Conservation (phyloP, 2,329 filamentous ascomycete genomes). For the Juglanconis sp. region DNA sequence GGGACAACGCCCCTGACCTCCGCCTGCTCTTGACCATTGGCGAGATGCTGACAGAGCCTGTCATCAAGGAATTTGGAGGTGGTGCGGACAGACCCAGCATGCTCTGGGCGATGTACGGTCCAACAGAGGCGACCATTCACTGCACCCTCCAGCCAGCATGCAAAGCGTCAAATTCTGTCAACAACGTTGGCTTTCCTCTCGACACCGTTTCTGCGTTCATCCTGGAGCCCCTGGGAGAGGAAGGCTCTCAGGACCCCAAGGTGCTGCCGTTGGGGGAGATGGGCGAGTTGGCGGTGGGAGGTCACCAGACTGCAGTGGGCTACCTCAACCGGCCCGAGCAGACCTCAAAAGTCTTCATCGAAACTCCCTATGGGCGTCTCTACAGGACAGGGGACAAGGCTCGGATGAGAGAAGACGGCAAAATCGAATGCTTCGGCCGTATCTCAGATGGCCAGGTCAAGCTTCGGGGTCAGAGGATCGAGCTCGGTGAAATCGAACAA, state of each 20-base stretch:
- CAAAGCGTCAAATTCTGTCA: conserved; percentile 50
- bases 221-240: conserved; percentile 45
- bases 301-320: conserved; percentile 71
- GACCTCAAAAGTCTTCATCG: conserved; percentile 68
- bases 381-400: conserved; percentile 88
- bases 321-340: conserved; percentile 81
- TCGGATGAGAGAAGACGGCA: conserved; percentile 61
- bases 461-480: conserved; percentile 77
- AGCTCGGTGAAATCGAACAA: conserved; percentile 76
- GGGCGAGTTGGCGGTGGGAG: conserved; percentile 80
- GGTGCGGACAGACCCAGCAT: conserved; percentile 53
- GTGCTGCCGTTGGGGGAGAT: conserved; percentile 63
- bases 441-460: conserved; percentile 82
- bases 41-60: conserved; percentile 80
- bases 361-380: conserved; percentile 63
- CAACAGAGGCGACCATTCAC: conserved; percentile 88
- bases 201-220: conserved; percentile 79
- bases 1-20: conserved; percentile 64
- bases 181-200: conserved; percentile 74
- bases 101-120: conserved; percentile 91
- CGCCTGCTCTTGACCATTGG: conserved; percentile 80
- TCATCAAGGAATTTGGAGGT: conserved; percentile 77
- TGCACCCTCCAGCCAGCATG: conserved; percentile 72
- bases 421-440: conserved; percentile 79
- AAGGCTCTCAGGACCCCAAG: conserved; percentile 21